These are phyloP conservation scores for Cryoendolithus antarcticus DNA, from an alignment of 2,329 filamentous ascomycete genomes.

Conservation along the genomic window DNA sequence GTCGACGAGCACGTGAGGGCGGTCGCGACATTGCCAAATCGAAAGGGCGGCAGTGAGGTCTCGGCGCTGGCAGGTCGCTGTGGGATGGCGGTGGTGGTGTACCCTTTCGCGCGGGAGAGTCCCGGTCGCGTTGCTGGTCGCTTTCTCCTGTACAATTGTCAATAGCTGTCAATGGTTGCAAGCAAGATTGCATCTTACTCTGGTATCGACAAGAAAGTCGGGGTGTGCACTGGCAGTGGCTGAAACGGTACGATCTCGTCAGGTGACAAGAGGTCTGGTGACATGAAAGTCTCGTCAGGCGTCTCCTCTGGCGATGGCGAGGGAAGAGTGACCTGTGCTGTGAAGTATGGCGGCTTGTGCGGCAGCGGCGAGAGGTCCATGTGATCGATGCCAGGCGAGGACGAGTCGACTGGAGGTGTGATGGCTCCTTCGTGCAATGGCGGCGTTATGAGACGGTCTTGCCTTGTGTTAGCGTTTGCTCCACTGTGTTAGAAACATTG, in stretches of 20 bases:
- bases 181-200: conserved; percentile 14
- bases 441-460: conserved; percentile 33
- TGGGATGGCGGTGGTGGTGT: conserved; percentile 54
- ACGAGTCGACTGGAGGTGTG: conserved; percentile 73
- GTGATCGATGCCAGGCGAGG: conserved; percentile 66
- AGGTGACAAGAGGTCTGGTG: conserved; percentile 18
- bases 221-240: conserved; percentile 9
- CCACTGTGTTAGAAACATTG: conserved; percentile 13
- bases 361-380: conserved; percentile 94
- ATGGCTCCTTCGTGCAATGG: conserved; percentile 54
- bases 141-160: conserved; percentile 16
- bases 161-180: conserved; percentile 2
- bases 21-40: conserved; percentile 48
- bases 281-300: conserved; percentile 23
- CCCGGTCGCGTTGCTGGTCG: conserved; percentile 52
- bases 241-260: conserved; percentile 14
- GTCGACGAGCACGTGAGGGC: conserved; percentile 37
- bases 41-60: conserved; percentile 58
- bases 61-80: conserved; percentile 47
- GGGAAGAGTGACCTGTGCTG: conserved; percentile 50
- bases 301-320: conserved; percentile 57
- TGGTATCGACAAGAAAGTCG: conserved; percentile 14
- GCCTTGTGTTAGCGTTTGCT: conserved; percentile 14
- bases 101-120: conserved; percentile 61
- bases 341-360: conserved; percentile 59